phyloP scores from a whole-genome alignment of 176 grass and related monocot genomes.

The Oryza longistaminata region DNA sequence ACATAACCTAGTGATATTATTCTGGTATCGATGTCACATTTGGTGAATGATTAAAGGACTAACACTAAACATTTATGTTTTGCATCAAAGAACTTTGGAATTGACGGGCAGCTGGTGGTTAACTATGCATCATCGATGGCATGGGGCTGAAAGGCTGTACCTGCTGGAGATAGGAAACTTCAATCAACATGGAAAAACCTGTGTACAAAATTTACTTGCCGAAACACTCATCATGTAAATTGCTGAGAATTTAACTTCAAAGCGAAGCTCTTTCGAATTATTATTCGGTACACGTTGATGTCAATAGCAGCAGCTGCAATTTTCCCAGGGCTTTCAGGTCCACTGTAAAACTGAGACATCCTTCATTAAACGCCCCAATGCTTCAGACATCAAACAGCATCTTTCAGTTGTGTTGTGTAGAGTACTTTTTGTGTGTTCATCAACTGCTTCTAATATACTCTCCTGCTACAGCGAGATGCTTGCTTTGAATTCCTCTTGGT shows the following conservation, averaged over 20 bases:
- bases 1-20: not conserved
- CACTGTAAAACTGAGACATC: not conserved
- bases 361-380: not conserved
- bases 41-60: not conserved
- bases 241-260: not conserved
- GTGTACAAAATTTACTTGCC: not conserved
- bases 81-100: constrained; percentile 60
- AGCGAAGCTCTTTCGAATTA: not conserved
- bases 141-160: constrained; percentile 46
- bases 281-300: not conserved
- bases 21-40: not conserved
- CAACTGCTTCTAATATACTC: not conserved
- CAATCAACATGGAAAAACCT: not conserved
- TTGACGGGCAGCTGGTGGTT: constrained; percentile 66
- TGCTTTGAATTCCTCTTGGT: not conserved
- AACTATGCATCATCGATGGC: constrained; percentile 70
- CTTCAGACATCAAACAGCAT: not conserved
- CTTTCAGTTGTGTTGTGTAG: not conserved
- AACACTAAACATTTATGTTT: not conserved
- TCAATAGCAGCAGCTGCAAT: not conserved
- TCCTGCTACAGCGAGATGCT: constrained; percentile 17
- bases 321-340: not conserved
- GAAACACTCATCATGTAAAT: not conserved
- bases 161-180: not conserved
- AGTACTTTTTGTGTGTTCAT: not conserved